phyloP scores from a whole-genome alignment of 108 stramenopile species.

The Fistulifera pelliculosa region DNA sequence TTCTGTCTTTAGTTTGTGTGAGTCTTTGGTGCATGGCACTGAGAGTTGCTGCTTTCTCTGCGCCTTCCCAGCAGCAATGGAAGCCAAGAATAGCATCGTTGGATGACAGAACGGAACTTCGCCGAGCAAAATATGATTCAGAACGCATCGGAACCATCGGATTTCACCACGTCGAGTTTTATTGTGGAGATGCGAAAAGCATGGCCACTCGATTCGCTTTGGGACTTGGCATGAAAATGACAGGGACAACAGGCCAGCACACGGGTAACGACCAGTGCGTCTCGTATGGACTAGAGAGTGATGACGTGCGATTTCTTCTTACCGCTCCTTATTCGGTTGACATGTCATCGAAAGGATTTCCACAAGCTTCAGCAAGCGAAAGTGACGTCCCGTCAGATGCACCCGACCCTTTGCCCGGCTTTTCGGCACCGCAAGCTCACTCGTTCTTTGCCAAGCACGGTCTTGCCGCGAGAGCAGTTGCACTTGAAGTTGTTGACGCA shows the following conservation, averaged over 20 bases:
- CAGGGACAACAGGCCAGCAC: conserved; percentile 34
- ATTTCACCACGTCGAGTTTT: conserved; percentile 64
- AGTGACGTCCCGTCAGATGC: conserved; percentile 13
- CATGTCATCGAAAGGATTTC: neutral
- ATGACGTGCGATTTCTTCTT: conserved; percentile 19
- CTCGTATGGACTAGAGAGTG: conserved; percentile 46
- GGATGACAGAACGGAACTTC: conserved; percentile 12
- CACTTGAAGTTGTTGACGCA: conserved; percentile 32
- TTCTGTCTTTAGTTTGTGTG: too few relatives aligned
- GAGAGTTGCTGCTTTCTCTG: too few relatives aligned
- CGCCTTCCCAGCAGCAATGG: conserved; percentile 10
- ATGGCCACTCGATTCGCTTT: conserved; percentile 34
- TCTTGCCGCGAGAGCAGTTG: conserved; percentile 45
- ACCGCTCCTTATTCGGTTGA: conserved; percentile 26
- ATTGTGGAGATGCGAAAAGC: conserved; percentile 41
- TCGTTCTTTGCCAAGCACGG: conserved; percentile 46
- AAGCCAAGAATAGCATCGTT: conserved; percentile 19
- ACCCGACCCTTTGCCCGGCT: conserved; percentile 35
- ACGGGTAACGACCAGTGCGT: conserved; percentile 54
- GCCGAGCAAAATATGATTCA: conserved; percentile 6
- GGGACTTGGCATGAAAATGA: conserved; percentile 41
- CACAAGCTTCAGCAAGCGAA: conserved; percentile 5
- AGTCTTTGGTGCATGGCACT: too few relatives aligned
- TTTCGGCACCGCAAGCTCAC: conserved; percentile 21
- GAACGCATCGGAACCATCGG: conserved; percentile 39